Percentiles rank a stretch among this genome's conserved stretches.
Evolutionary conservation across 257 asterid species (phyloP).

Genomic region (Apocynum venetum): DNA sequence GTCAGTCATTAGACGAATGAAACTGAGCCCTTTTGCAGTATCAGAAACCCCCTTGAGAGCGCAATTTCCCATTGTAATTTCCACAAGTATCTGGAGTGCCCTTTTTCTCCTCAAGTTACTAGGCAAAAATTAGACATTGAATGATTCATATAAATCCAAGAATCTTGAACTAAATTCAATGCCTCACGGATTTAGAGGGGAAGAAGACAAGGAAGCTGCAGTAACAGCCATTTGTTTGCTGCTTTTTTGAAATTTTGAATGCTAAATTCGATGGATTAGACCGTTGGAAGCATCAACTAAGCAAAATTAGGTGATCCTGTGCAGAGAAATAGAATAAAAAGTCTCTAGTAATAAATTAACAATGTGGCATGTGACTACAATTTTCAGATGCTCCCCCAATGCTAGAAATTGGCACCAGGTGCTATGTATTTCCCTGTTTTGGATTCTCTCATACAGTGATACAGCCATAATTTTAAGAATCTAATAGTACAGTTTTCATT

Average conservation of each 20-base stretch:
- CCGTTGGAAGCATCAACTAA: slow-evolving; percentile 28
- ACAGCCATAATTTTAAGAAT: background rate
- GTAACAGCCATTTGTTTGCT: slow-evolving; percentile 6
- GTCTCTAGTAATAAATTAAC: background rate
- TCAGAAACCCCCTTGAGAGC: slow-evolving; percentile 36
- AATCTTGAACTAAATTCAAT: slow-evolving; percentile 11
- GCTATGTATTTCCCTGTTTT: background rate
- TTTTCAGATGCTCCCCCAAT: background rate
- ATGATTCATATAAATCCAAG: slow-evolving; percentile 25
- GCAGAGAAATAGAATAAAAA: background rate
- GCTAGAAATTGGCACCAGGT: background rate
- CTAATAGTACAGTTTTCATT: too few relatives aligned
- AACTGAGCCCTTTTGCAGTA: slow-evolving; percentile 21
- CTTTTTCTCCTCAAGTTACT: background rate
- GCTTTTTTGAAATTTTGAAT: slow-evolving; percentile 30
- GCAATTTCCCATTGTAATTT: slow-evolving; percentile 58
- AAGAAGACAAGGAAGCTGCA: slow-evolving; percentile 26
- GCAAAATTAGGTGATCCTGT: slow-evolving; percentile 8
- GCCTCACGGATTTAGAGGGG: slow-evolving; percentile 26
- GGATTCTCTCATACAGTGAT: slow-evolving; percentile 3
- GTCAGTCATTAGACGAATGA: slow-evolving; percentile 32
- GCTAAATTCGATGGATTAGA: slow-evolving; percentile 18
- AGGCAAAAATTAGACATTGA: background rate
- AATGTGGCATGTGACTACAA: background rate
- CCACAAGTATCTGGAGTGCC: background rate